Conservation (phyloP, 345 rosid genomes). For the Euphorbia lathyris region DNA sequence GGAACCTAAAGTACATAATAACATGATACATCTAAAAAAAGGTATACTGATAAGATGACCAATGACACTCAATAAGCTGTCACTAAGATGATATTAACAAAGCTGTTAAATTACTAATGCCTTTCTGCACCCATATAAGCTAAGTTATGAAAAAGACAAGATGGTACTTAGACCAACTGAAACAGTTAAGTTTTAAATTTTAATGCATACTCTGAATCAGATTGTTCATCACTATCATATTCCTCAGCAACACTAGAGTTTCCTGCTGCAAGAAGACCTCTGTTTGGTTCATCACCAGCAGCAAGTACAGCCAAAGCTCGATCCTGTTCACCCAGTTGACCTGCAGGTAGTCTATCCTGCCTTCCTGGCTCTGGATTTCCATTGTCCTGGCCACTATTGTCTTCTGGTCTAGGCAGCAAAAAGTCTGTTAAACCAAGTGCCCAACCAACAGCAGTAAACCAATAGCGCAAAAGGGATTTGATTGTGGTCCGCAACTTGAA, state of each 20-base stretch:
- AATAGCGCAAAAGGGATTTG: constrained; percentile 83
- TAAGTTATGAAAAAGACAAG: background rate
- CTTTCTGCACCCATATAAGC: background rate
- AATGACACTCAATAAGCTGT: too few relatives aligned
- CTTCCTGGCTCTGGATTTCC: constrained; percentile 68
- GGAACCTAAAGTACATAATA: background rate
- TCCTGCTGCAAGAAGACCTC: constrained; percentile 40
- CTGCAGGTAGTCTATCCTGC: constrained; percentile 62
- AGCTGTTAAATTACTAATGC: background rate
- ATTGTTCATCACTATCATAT: constrained; percentile 69
- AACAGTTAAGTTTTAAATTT: background rate
- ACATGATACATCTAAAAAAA: background rate
- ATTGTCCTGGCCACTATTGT: constrained; percentile 68
- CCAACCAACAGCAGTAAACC: constrained; percentile 94
- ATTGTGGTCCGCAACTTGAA: constrained; percentile 84
- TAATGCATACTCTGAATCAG: constrained; percentile 81
- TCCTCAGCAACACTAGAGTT: constrained; percentile 52
- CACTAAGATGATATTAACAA: background rate
- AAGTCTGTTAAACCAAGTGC: constrained; percentile 84
- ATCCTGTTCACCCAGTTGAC: constrained; percentile 59
- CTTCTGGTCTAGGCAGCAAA: constrained; percentile 79
- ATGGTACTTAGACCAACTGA: background rate
- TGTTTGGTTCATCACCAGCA: constrained; percentile 46
- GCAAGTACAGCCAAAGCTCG: constrained; percentile 58
- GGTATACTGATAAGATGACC: background rate